Percentiles rank a stretch among this genome's conserved stretches.
These are phyloP conservation scores for Vanderwaltozyma tropicalis DNA, from an alignment of 805 yeast species.

Conservation along the genomic window DNA sequence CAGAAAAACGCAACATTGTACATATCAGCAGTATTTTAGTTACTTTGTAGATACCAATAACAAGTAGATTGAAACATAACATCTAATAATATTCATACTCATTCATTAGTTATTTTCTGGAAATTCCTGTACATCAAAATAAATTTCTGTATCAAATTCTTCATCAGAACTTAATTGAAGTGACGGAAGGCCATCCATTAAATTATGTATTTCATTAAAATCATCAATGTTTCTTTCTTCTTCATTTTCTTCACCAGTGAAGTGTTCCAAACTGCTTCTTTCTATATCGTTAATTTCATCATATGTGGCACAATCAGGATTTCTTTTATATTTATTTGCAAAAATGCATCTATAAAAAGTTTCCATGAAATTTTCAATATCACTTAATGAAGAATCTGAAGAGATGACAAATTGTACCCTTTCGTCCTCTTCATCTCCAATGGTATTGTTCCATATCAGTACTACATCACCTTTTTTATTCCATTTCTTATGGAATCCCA, in stretches of 20 bases:
- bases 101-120: constrained; percentile 3
- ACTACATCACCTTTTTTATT: constrained; percentile 45
- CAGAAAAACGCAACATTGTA: no score
- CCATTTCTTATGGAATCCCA: constrained; percentile 45
- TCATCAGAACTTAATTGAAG: not conserved
- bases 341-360: constrained; percentile 59
- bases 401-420: constrained; percentile 70
- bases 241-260: constrained; percentile 7
- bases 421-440: constrained; percentile 79
- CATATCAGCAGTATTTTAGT: no score
- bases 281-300: constrained; percentile 51
- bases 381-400: constrained; percentile 39
- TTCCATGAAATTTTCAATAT: constrained; percentile 51
- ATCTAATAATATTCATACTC: no score
- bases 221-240: not conserved
- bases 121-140: not conserved
- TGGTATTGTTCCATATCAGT: constrained; percentile 70
- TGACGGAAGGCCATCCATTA: not conserved
- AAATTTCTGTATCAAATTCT: not conserved
- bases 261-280: constrained; percentile 4
- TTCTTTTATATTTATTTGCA: constrained; percentile 58
- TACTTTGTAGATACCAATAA: no score
- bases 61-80: no score
- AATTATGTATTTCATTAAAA: no score
- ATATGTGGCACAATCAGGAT: constrained; percentile 36